Conservation (phyloP, 1,139 yeast species). For the Yamadazyma pseudoaaseri region DNA sequence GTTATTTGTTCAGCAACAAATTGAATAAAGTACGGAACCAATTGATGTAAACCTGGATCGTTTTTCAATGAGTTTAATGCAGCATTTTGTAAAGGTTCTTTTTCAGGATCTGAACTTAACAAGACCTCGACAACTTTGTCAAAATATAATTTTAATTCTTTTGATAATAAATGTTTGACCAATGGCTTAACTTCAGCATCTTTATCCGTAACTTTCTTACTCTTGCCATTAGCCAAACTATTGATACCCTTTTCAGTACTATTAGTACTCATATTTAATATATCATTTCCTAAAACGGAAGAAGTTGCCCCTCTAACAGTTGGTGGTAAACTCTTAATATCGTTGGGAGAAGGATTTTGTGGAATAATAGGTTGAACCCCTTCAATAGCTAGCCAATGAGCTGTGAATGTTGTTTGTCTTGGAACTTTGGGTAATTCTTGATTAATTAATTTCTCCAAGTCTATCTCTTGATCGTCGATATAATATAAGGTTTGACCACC, state of each 20-base stretch:
- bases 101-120: slow-evolving; percentile 54
- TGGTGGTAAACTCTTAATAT: slow-evolving; percentile 65
- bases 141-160: slow-evolving; percentile 89
- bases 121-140: slow-evolving; percentile 87
- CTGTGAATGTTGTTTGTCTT: slow-evolving; percentile 85
- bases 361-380: slow-evolving; percentile 98
- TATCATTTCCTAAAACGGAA: slow-evolving; percentile 43
- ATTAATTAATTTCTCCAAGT: slow-evolving; percentile 89
- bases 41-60: slow-evolving; percentile 95
- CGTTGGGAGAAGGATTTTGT: slow-evolving; percentile 87
- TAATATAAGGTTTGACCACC: slow-evolving; percentile 89
- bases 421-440: slow-evolving; percentile 97
- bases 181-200: slow-evolving; percentile 85
- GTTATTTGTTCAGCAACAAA: slow-evolving; percentile 96
- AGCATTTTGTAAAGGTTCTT: slow-evolving; percentile 65
- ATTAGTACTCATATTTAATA: slow-evolving; percentile 25
- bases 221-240: slow-evolving; percentile 17
- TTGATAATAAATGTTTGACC: slow-evolving; percentile 94
- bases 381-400: slow-evolving; percentile 98
- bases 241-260: slow-evolving; percentile 16
- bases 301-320: slow-evolving; percentile 69
- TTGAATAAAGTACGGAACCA: slow-evolving; percentile 94
- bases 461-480: slow-evolving; percentile 87
- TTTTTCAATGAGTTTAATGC: slow-evolving; percentile 81
- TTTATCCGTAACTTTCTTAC: slow-evolving; percentile 39